Evolutionary conservation across 768 basidiomycete genomes (phyloP), one percentile per base, ranked within the genome.

Genomic region (Dioszegia crocea): DNA sequence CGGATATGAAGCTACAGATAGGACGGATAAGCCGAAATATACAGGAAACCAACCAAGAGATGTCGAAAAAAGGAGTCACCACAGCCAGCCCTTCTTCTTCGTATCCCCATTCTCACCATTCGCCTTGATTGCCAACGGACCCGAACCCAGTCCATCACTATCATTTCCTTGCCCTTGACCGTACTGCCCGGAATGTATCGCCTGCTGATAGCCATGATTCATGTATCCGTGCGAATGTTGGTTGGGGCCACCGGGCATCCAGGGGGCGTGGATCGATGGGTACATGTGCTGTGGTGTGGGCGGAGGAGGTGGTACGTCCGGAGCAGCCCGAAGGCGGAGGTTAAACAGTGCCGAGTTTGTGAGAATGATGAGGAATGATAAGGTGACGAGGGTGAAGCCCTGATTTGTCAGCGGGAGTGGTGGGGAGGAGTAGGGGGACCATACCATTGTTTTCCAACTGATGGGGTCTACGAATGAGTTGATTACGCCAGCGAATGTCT

Each of bases 381-480:
- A 60, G 0, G 75, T 76, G 40, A 72, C 63, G 5, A 78, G 45
- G 1, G 76, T 73, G 64, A 79, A 79, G 40, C 74, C 66, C 76
- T 78, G 62, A 11, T 6, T 11, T 16, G 14, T 48, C 46, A n/a
- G 17, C 14, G 8, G 2, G 24, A 44, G 4, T n/a, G 31, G 2
- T n/a, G 21, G 10, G 24, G 2, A 16, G 16, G 4, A 50, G 47
- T 23, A 16, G 51, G 24, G 43, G 17, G 38, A 11, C 58, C 88
- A 77, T 62, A 90, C 94, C 77, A 97, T 79, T 12, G 92, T 92
- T 80, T 93, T 96, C 91, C 92, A 97, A 75, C 88, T 91, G 78
- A 99, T 93, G 48, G 88, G 88, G 73, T 99, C 94, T 14, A 98
- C 89, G 73, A 99, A 99, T 1, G 90, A 86, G 74, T 97, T 96